A percentile compares a stretch with the other conserved stretches of the same genome.
Evolutionary conservation across 2,329 filamentous ascomycete genomes (phyloP).

Genomic region (Macrophomina pseudophaseolina): DNA sequence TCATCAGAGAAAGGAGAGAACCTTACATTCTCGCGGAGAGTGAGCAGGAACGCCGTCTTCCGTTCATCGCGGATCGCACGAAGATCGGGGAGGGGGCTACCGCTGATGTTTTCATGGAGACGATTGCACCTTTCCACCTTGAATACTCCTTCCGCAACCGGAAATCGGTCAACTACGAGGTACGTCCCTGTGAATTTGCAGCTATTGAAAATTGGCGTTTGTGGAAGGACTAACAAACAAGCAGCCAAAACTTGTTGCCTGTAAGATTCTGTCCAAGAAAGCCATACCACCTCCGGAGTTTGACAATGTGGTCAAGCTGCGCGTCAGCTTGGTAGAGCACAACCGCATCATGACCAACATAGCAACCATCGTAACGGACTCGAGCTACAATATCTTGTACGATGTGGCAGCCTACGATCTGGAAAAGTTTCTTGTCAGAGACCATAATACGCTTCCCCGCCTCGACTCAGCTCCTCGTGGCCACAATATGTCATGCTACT

Average conservation of each 20-base stretch:
- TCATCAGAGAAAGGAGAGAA: conserved; percentile 16
- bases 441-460: background rate
- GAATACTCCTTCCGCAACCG: background rate
- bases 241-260: background rate
- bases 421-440: background rate
- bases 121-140: background rate
- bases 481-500: conserved; percentile 15
- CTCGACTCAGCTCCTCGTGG: background rate
- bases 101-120: background rate
- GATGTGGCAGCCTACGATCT: conserved; percentile 26
- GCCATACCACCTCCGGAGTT: conserved; percentile 7
- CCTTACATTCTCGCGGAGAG: background rate
- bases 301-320: conserved; percentile 13
- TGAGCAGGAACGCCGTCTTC: background rate
- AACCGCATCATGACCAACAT: conserved; percentile 28
- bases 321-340: conserved; percentile 5
- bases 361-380: conserved; percentile 6
- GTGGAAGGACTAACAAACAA: no score
- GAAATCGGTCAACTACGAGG: background rate
- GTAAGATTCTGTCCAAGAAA: background rate
- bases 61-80: background rate
- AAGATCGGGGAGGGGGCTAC: background rate
- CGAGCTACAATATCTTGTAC: conserved; percentile 18
- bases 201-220: no score
- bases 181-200: no score